Conservation (phyloP, 2,329 filamentous ascomycete species). For the Neonectria hederae region DNA sequence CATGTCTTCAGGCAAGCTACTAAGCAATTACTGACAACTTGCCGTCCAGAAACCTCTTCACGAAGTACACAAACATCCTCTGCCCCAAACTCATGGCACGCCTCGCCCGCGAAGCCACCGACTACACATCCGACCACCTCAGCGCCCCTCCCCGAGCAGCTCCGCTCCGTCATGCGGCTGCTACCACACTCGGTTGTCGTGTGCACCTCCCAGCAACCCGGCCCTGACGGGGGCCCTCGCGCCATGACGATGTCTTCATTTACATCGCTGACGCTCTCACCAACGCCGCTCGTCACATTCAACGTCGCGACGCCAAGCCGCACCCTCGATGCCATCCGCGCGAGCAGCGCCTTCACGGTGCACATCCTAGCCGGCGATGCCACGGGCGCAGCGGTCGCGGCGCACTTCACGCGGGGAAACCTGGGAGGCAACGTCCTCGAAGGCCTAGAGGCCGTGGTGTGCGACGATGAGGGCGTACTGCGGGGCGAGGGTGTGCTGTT, state of each 20-base stretch:
- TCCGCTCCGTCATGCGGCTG: slow-evolving; percentile 63
- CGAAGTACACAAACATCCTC: slow-evolving; percentile 31
- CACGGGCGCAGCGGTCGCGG: slow-evolving; percentile 59
- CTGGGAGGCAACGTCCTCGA: slow-evolving; percentile 51
- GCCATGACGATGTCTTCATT: slow-evolving; percentile 71
- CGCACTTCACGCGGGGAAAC: slow-evolving; percentile 63
- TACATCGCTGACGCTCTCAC: slow-evolving; percentile 63
- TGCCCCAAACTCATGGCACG: slow-evolving; percentile 41
- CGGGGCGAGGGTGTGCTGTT: slow-evolving; percentile 63
- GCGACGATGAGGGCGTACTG: slow-evolving; percentile 46
- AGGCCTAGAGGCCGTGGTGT: slow-evolving; percentile 43
- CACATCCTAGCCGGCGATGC: slow-evolving; percentile 62
- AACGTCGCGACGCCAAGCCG: slow-evolving; percentile 66
- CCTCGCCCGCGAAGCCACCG: slow-evolving; percentile 45
- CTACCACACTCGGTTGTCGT: slow-evolving; percentile 65
- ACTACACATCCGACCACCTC: slow-evolving; percentile 47
- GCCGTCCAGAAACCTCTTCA: slow-evolving; percentile 21
- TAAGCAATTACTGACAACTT: slow-evolving; percentile 17
- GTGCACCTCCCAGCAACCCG: slow-evolving; percentile 57
- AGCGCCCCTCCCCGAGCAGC: slow-evolving; percentile 54
- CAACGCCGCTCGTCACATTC: slow-evolving; percentile 63
- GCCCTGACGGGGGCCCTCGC: slow-evolving; percentile 46
- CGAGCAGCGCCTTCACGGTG: slow-evolving; percentile 60
- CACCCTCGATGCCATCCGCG: slow-evolving; percentile 61
- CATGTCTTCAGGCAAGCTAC: neutral